Conservation (phyloP, 768 basidiomycete genomes). For the Termitomyces titanicus region DNA sequence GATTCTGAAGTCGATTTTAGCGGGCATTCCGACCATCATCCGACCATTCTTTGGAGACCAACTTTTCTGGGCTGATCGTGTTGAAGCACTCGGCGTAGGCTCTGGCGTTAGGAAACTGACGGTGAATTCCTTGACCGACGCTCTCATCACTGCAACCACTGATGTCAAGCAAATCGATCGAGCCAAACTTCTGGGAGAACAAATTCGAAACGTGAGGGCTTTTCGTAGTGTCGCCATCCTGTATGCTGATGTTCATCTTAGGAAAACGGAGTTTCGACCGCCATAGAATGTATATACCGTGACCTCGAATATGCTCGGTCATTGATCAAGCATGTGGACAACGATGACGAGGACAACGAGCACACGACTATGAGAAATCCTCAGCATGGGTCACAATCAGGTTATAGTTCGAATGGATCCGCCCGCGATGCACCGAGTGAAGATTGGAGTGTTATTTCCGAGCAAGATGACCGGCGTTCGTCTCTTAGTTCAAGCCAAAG, state of each 20-base stretch:
- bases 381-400: conserved; percentile 36
- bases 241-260: conserved; percentile 25
- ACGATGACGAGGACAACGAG: conserved; percentile 31
- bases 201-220: conserved; percentile 69
- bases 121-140: conserved; percentile 71
- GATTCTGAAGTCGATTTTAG: conserved; percentile 30
- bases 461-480: conserved; percentile 58
- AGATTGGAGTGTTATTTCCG: conserved; percentile 88
- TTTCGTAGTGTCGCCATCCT: not conserved
- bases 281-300: conserved; percentile 93
- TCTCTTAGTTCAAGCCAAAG: conserved; percentile 52
- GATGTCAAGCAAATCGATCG: conserved; percentile 87
- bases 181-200: conserved; percentile 80
- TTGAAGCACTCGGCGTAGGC: conserved; percentile 94
- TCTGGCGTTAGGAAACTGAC: conserved; percentile 85
- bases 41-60: conserved; percentile 98
- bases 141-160: conserved; percentile 77
- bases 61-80: conserved; percentile 96
- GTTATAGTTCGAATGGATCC: conserved; percentile 56
- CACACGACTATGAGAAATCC: conserved; percentile 35
- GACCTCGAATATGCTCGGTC: conserved; percentile 93
- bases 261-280: conserved; percentile 94
- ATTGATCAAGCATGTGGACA: conserved; percentile 62
- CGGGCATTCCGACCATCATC: conserved; percentile 93
- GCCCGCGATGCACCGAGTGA: conserved; percentile 58